Base-by-base conservation (phyloP, 768 basidiomycete genomes). In the Boletus vinaceobasis region DNA sequence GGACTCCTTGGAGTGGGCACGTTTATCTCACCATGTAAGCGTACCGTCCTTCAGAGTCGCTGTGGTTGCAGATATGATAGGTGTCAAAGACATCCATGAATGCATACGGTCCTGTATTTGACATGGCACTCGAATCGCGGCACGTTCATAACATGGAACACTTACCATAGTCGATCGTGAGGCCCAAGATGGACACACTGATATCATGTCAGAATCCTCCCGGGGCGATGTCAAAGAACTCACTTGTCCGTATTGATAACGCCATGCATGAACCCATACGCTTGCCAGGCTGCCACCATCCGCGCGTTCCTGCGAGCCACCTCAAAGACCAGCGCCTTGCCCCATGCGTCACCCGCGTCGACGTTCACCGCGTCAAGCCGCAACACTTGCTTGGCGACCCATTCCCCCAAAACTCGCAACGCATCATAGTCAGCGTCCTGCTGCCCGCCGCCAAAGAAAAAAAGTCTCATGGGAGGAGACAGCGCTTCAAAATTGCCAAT, bases 231-330 rank as follows among this genome's bases (percentile, higher is more conserved):
- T 38, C 31, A 52, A 27, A 26, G 3, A n/a, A 65, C 80, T 54
- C 60, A 88, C 89, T 96, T 97, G 75, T 98, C 96, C 2, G 95
- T 96, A 66, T 98, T 98, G 62, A 99, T 93, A 36, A 99, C 96
- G 0, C 93, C 93, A 65, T 94, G 91, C 92, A 93, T 92, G 68
- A 90, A 94, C 1, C 93, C 93, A 69, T 88, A 90, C 7, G 84
- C 92, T 72, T 98, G 96, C 97, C 97, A 98, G 4, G 80, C 88
- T 10, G 94, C 97, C 0, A 94, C 90, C 90, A 95, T 98, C 66
- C 75, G 76, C 42, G 90, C 95, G 66, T 97, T 98, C 65, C 93
- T 76, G 68, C 80, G 82, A 15, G 92, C 85, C 0, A 84, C 85
- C 61, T 97, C 93, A 59, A 86, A 72, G 2, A 96, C 79, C 43